Conservation (phyloP, 495 filamentous ascomycete genomes). For the Cercophora newfieldiana region DNA sequence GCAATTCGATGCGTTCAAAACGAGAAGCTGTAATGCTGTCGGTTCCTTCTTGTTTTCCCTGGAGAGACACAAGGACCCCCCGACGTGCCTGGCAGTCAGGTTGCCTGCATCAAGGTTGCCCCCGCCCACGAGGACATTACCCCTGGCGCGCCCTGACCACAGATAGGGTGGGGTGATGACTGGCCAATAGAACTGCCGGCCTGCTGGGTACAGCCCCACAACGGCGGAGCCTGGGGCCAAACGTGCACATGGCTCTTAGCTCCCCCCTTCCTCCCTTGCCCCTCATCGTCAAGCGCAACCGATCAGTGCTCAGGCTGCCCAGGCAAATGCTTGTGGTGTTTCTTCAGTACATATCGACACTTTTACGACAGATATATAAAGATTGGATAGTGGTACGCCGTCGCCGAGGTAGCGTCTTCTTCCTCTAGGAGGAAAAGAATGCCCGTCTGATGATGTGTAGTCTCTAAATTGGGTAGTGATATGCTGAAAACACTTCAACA, state of each 20-base stretch:
- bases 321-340: too few relatives aligned
- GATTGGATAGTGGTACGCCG: too few relatives aligned
- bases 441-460: too few relatives aligned
- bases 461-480: too few relatives aligned
- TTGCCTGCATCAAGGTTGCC: not conserved
- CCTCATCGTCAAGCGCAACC: too few relatives aligned
- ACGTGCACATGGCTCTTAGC: not conserved
- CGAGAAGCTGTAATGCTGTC: not conserved
- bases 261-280: too few relatives aligned
- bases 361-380: too few relatives aligned
- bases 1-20: not conserved
- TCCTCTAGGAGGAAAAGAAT: too few relatives aligned
- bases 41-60: not conserved
- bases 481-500: too few relatives aligned
- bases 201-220: not conserved
- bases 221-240: not conserved
- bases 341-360: too few relatives aligned
- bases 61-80: not conserved
- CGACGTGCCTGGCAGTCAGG: not conserved
- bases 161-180: not conserved
- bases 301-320: too few relatives aligned
- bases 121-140: not conserved
- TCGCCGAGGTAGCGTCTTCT: too few relatives aligned
- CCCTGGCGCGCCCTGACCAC: not conserved
- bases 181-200: not conserved